Evolutionary conservation across 495 filamentous ascomycete genomes (phyloP), one percentile per base, ranked within the genome.

Genomic region (Parathielavia appendiculata): DNA sequence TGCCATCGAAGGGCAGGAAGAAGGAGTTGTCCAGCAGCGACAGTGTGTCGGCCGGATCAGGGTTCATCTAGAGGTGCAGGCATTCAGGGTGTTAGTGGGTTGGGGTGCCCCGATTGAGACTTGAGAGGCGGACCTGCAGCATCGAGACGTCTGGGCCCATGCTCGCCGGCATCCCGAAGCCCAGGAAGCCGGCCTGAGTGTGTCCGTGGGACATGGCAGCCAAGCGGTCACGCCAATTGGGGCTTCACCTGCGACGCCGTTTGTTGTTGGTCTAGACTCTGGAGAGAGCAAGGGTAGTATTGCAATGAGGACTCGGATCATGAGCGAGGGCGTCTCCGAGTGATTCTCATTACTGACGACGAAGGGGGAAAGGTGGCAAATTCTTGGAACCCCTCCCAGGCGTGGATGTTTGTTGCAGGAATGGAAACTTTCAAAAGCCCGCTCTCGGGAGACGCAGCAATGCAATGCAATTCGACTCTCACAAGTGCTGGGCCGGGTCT

Each of bases 171-270:
- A 60, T 56, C 36, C 58, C 58, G 7, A 35, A 50, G 38, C 45
- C 45, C 52, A 50, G 20, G 45, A 41, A 26, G 39, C 26, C 30
- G 30, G 63, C 57, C 51, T 63, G 59, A 48, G 67, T 63, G 44
- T 63, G 70, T 62, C 69, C 63, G 63, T 70, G 70, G 56, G 74
- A 71, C 74, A 76, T 76, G 67, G 54, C 66, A 32, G 49, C 49
- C 12, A 30, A 16, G 34, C 4, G 17, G 32, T 30, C 26, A 30
- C 26, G 26, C 26, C 26, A 3, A 30, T 30, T 30, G 26, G 26
- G 6, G 6, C 26, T 30, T 30, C 26, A 6, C n/a, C 26, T 30
- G 26, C 26, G 26, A 30, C 26, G 3, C 2, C 26, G 26, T n/a
- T n/a, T n/a, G n/a, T n/a, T n/a, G 26, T 30, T 30, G 26, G 26